Conservation (phyloP, 768 basidiomycete genomes). For the Rhizopogon vesiculosus region DNA sequence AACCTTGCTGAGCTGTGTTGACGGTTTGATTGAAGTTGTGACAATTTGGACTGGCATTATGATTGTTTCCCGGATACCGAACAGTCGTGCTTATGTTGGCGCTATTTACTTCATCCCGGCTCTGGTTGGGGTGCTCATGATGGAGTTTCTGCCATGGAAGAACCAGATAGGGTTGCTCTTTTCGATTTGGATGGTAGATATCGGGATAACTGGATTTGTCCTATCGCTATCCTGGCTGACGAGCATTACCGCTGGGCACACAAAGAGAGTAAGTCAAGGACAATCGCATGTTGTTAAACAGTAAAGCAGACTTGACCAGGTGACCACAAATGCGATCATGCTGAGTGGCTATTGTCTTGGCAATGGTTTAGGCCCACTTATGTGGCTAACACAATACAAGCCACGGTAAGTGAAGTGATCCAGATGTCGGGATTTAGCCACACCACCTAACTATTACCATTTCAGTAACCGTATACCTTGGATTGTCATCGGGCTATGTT, state of each 20-base stretch:
- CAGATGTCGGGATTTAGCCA: background rate
- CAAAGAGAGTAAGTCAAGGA: conserved; percentile 53
- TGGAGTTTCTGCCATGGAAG: conserved; percentile 61
- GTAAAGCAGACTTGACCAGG: conserved; percentile 2
- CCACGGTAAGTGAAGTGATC: conserved; percentile 42
- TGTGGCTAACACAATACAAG: conserved; percentile 68
- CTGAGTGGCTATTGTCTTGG: conserved; percentile 65
- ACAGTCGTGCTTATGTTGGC: conserved; percentile 61
- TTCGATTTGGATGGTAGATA: conserved; percentile 31
- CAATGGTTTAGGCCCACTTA: conserved; percentile 69
- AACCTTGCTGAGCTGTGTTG: conserved; percentile 64
- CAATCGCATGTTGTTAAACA: background rate
- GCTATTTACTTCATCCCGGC: conserved; percentile 62
- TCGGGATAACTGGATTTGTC: conserved; percentile 56
- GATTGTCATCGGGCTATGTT: conserved; percentile 69
- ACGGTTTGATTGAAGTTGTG: conserved; percentile 60
- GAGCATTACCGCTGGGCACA: conserved; percentile 64
- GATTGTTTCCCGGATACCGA: conserved; percentile 49
- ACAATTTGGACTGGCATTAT: conserved; percentile 66
- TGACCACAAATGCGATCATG: conserved; percentile 60
- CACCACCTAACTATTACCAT: background rate
- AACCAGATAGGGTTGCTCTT: conserved; percentile 65
- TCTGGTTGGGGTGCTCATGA: conserved; percentile 54
- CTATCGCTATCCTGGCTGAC: conserved; percentile 62
- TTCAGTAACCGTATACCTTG: conserved; percentile 69